Conservation (phyloP, 2,329 filamentous ascomycete species). For the Xylaria sp. region DNA sequence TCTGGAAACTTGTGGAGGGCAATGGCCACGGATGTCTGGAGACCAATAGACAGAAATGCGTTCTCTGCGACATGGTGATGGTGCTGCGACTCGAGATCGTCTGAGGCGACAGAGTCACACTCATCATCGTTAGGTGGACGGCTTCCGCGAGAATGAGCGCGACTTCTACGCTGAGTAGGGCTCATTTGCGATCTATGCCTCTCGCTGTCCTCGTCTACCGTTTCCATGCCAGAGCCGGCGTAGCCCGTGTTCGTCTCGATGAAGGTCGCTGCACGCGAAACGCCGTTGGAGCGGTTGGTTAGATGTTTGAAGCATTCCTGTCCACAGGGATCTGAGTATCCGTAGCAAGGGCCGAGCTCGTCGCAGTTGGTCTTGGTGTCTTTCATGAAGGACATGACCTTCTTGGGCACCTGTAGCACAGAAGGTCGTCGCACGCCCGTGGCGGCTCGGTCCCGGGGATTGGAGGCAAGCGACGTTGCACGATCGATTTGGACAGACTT, state of each 20-base stretch:
- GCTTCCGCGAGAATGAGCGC: constrained; percentile 25
- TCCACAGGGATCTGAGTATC: constrained; percentile 60
- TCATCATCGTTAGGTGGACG: constrained; percentile 27
- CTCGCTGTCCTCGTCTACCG: constrained; percentile 30
- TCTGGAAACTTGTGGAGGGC: constrained; percentile 93
- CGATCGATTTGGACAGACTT: constrained; percentile 22
- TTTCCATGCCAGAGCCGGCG: constrained; percentile 28
- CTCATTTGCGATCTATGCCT: constrained; percentile 21
- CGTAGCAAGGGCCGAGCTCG: constrained; percentile 55
- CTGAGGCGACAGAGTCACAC: constrained; percentile 28
- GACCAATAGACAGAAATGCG: constrained; percentile 87
- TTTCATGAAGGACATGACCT: constrained; percentile 60
- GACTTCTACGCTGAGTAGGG: constrained; percentile 26
- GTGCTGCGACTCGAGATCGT: constrained; percentile 54
- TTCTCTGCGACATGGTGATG: constrained; percentile 96
- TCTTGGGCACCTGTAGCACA: constrained; percentile 48
- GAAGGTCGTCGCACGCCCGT: constrained; percentile 45
- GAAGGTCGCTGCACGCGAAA: constrained; percentile 34
- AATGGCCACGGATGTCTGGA: constrained; percentile 93
- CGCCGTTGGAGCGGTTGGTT: constrained; percentile 34
- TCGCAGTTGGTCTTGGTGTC: constrained; percentile 61
- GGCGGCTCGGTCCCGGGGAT: constrained; percentile 26
- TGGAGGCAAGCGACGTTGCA: constrained; percentile 17
- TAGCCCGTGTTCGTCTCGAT: constrained; percentile 41
- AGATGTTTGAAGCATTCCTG: constrained; percentile 61